These are phyloP conservation scores for Xylariomycetidae sp. DNA, from an alignment of 2,329 filamentous ascomycete species.

Conservation along the genomic window DNA sequence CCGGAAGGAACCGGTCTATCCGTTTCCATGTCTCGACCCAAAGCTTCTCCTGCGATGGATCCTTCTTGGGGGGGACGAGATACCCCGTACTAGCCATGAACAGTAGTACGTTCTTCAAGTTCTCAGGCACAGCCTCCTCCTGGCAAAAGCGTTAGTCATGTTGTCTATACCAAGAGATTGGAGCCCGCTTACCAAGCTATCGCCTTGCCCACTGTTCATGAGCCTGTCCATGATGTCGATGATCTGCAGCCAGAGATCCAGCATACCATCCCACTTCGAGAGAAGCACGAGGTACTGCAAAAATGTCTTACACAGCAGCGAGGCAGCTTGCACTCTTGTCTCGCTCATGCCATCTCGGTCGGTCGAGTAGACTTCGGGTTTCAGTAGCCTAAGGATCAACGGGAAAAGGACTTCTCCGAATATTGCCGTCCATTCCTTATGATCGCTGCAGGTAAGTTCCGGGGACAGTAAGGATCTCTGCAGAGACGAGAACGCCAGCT, in stretches of 20 bases:
- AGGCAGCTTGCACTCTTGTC: slow-evolving; percentile 86
- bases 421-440: slow-evolving; percentile 90
- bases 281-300: slow-evolving; percentile 85
- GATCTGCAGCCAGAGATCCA: slow-evolving; percentile 87
- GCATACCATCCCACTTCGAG: slow-evolving; percentile 79
- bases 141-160: slow-evolving; percentile 30
- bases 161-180: not conserved
- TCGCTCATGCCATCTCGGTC: slow-evolving; percentile 93
- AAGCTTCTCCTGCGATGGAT: slow-evolving; percentile 48
- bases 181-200: slow-evolving; percentile 65
- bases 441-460: slow-evolving; percentile 73
- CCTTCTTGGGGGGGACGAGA: slow-evolving; percentile 62
- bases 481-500: slow-evolving; percentile 78
- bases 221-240: slow-evolving; percentile 91
- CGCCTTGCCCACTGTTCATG: slow-evolving; percentile 91
- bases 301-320: slow-evolving; percentile 90
- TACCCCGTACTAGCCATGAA: slow-evolving; percentile 91
- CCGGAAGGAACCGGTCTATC: slow-evolving; percentile 59
- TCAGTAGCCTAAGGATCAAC: slow-evolving; percentile 77
- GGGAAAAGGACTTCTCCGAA: slow-evolving; percentile 93
- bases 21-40: slow-evolving; percentile 61
- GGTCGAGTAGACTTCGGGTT: slow-evolving; percentile 88
- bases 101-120: slow-evolving; percentile 89
- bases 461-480: slow-evolving; percentile 82
- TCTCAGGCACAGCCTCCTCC: slow-evolving; percentile 94